A percentile compares a stretch with the other conserved stretches of the same genome.
Evolutionary conservation across 2,329 filamentous ascomycete species (phyloP).

Genomic region (Simplicillium aogashimaense): DNA sequence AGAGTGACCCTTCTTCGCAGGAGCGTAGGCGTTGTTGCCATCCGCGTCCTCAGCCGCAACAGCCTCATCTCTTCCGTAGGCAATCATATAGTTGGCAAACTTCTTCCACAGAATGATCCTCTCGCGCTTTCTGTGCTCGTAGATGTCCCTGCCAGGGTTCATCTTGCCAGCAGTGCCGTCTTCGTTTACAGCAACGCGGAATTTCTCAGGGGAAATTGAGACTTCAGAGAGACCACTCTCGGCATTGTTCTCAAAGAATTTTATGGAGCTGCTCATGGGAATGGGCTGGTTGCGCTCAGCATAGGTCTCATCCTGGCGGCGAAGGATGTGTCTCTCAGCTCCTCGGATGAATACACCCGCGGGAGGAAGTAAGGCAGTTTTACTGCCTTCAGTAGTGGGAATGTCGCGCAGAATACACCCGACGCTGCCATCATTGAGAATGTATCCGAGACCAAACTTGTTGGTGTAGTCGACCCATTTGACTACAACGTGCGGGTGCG

Average conservation of each 20-base stretch:
- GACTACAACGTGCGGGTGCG: constrained; percentile 55
- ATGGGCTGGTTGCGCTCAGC: constrained; percentile 49
- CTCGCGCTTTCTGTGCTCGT: constrained; percentile 56
- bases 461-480: constrained; percentile 89
- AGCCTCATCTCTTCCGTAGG: constrained; percentile 63
- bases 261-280: constrained; percentile 52
- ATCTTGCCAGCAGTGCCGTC: constrained; percentile 53
- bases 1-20: constrained; percentile 24
- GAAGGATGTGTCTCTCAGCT: constrained; percentile 60
- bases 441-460: constrained; percentile 77
- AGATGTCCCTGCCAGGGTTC: constrained; percentile 51
- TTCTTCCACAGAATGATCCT: constrained; percentile 62
- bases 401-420: constrained; percentile 58
- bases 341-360: constrained; percentile 63
- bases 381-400: constrained; percentile 38
- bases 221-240: constrained; percentile 52
- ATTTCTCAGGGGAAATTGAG: constrained; percentile 54
- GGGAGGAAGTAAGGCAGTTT: constrained; percentile 48
- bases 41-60: constrained; percentile 35
- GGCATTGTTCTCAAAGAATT: constrained; percentile 65
- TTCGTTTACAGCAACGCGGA: constrained; percentile 43
- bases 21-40: constrained; percentile 26
- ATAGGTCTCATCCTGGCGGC: constrained; percentile 46
- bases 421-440: constrained; percentile 71
- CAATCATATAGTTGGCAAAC: constrained; percentile 65